Percentiles rank a stretch among this genome's conserved stretches.
Conservation (phyloP, 805 yeast species). For the Candida verbasci region DNA sequence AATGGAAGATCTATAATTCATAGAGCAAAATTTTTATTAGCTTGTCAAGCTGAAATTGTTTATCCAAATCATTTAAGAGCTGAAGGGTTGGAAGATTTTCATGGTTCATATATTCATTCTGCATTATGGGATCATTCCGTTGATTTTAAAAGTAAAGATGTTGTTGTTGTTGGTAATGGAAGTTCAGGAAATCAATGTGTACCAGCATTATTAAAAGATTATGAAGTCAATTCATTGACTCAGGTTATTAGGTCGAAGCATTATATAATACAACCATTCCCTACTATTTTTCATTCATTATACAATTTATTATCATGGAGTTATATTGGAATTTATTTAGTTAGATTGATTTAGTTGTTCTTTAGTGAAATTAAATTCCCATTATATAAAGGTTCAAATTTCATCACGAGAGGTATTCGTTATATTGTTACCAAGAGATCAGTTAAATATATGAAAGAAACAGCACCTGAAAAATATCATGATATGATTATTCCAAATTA, state of each 20-base stretch:
- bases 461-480: slow-evolving; percentile 30
- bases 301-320: slow-evolving; percentile 22
- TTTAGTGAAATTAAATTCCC: slow-evolving; percentile 34
- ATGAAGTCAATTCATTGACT: slow-evolving; percentile 21
- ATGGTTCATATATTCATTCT: slow-evolving; percentile 38
- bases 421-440: slow-evolving; percentile 17
- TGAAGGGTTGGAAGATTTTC: slow-evolving; percentile 31
- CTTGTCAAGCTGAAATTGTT: slow-evolving; percentile 34
- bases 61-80: slow-evolving; percentile 25
- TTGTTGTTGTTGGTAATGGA: slow-evolving; percentile 38
- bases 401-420: slow-evolving; percentile 22
- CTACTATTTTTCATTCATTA: slow-evolving; percentile 15
- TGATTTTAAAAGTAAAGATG: slow-evolving; percentile 28
- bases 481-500: slow-evolving; percentile 28
- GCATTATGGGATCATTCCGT: slow-evolving; percentile 34
- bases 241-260: slow-evolving; percentile 35
- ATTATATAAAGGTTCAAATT: slow-evolving; percentile 26
- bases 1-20: slow-evolving; percentile 28
- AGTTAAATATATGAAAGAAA: slow-evolving; percentile 20
- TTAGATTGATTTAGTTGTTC: slow-evolving; percentile 22
- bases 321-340: slow-evolving; percentile 18
- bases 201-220: no score
- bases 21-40: slow-evolving; percentile 20
- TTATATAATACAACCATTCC: slow-evolving; percentile 36
- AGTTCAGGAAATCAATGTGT: no score